Evolutionary conservation across 164 flowering plant species (phyloP), one percentile per base, ranked within the genome.

Genomic region (Vitis cinerea): DNA sequence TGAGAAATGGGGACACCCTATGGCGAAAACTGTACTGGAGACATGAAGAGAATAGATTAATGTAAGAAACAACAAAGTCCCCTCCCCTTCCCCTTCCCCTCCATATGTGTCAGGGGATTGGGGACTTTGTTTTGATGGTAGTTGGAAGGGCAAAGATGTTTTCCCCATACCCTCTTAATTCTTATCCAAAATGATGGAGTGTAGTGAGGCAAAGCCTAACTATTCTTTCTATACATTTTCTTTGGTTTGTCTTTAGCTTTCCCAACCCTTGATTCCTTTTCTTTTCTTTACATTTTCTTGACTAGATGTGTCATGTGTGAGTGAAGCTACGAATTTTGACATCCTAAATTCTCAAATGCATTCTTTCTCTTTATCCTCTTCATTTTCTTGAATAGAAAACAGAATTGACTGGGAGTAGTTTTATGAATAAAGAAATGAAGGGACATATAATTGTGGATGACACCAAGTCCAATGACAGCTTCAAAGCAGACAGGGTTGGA

Each of bases 381-480:
- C 54, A 66, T 23, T 53, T 1, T 49, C 48, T 59, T 64, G 31
- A 69, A 29, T 49, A 56, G 66, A 60, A 64, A 67, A 63, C 76
- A 53, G 71, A 67, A 71, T 63, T 73, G 69, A 77, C 71, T 74
- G 61, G 37, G 71, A 50, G 70, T 61, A 54, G 27, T 61, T 60
- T 49, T 23, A 48, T 55, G 31, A 70, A 37, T 75, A 71, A 55
- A 77, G 19, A 70, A 68, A 65, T 64, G 51, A 57, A 64, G 59
- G 56, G 62, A 66, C 74, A 66, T 23, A 75, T 78, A 62, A 75
- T 80, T 72, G 80, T 77, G 79, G 69, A 80, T 72, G 77, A 70
- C 79, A 82, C 74, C 78, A 76, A 80, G 65, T 75, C 70, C 74
- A 68, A 55, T 71, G 83, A 78, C 83, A 82, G 83, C 80, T 80